Evolutionary conservation across 306 rosid genomes (phyloP).

Genomic region (Ormosia emarginata): DNA sequence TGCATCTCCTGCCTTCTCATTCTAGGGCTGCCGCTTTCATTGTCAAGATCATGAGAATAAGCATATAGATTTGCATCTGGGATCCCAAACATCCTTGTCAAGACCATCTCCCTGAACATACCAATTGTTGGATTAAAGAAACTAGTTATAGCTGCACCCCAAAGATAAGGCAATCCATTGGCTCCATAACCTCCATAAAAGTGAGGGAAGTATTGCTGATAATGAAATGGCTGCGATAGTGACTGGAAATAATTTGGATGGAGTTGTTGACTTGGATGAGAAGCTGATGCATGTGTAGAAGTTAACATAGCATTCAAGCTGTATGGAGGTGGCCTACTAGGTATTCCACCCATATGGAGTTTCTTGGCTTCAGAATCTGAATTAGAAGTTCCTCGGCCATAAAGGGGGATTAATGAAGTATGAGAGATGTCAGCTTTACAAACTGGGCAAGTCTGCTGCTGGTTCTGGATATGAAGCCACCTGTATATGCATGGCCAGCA

Average conservation of each 20-base stretch:
- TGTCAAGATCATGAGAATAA: constrained; percentile 14
- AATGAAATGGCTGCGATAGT: constrained; percentile 41
- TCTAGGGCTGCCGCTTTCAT: constrained; percentile 47
- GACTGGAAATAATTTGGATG: constrained; percentile 49
- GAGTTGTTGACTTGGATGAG: constrained; percentile 35
- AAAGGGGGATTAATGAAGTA: constrained; percentile 74
- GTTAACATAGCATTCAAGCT: constrained; percentile 30
- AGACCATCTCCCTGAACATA: constrained; percentile 68
- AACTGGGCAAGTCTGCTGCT: constrained; percentile 66
- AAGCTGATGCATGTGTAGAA: constrained; percentile 27
- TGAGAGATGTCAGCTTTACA: constrained; percentile 70
- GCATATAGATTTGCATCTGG: constrained; percentile 45
- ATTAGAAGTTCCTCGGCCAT: constrained; percentile 60
- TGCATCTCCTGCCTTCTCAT: constrained; percentile 86
- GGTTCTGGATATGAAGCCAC: constrained; percentile 65
- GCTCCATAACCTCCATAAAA: constrained; percentile 45
- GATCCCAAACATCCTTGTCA: constrained; percentile 63
- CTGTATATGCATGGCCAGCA: constrained; percentile 95
- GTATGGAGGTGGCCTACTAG: constrained; percentile 66
- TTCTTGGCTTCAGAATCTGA: constrained; percentile 48
- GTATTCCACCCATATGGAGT: constrained; percentile 50
- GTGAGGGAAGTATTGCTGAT: constrained; percentile 48
- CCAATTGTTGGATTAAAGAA: constrained; percentile 59
- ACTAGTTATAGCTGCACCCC: constrained; percentile 49
- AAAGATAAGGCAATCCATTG: constrained; percentile 44